Conservation (phyloP, 2,329 filamentous ascomycete genomes). For the Exophiala spinifera region DNA sequence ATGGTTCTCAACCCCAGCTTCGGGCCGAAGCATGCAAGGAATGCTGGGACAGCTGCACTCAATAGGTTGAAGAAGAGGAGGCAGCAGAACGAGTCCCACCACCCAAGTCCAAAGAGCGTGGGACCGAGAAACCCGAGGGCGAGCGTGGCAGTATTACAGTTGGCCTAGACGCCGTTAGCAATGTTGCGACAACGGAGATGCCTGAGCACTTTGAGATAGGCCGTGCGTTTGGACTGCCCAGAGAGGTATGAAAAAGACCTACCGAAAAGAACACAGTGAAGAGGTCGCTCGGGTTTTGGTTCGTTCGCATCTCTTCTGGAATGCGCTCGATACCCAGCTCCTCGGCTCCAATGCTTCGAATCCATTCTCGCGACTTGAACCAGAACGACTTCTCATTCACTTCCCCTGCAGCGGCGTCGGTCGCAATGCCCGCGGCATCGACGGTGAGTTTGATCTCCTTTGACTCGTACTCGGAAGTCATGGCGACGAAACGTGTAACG, state of each 20-base stretch:
- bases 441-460: slow-evolving; percentile 4
- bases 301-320: slow-evolving; percentile 18
- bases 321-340: slow-evolving; percentile 24
- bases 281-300: slow-evolving; percentile 22
- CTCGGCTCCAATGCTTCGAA: slow-evolving; percentile 21
- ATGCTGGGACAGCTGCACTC: slow-evolving; percentile 28
- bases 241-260: no score
- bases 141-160: slow-evolving; percentile 21
- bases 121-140: slow-evolving; percentile 12
- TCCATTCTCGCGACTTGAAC: slow-evolving; percentile 15
- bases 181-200: no score
- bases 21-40: slow-evolving; percentile 31
- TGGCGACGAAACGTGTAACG: neutral
- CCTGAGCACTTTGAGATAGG: no score
- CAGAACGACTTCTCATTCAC: slow-evolving; percentile 3
- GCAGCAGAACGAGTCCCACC: slow-evolving; percentile 30
- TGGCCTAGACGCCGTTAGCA: slow-evolving; percentile 1
- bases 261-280: slow-evolving; percentile 24
- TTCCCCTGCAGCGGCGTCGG: neutral
- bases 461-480: slow-evolving; percentile 3
- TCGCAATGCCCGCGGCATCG: slow-evolving; percentile 1
- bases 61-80: slow-evolving; percentile 34
- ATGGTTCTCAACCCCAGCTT: slow-evolving; percentile 34
- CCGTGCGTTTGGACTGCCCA: no score
- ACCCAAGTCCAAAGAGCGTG: slow-evolving; percentile 28